These are phyloP conservation scores for Citrus reticulata DNA, from an alignment of 345 rosid genomes.

Conservation along the genomic window DNA sequence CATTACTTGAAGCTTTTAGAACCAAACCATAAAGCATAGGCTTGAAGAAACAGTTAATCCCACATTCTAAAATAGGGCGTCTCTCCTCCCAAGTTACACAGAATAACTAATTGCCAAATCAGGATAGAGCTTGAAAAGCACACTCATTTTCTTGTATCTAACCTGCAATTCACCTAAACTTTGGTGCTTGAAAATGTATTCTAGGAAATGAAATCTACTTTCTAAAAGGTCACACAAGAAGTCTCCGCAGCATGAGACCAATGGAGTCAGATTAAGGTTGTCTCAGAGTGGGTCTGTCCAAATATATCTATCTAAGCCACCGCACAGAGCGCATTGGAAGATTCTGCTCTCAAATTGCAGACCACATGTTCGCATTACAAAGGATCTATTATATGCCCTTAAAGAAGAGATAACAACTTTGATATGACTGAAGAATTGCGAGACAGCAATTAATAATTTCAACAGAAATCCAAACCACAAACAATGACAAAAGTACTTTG, in stretches of 20 bases:
- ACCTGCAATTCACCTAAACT: not conserved
- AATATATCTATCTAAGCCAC: not conserved
- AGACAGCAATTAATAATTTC: slow-evolving; percentile 20
- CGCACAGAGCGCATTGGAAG: not conserved
- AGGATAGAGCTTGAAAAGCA: too few species aligned
- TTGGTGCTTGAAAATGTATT: too few species aligned
- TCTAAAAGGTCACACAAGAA: not conserved
- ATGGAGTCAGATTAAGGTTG: slow-evolving; percentile 6
- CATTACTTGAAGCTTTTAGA: not conserved
- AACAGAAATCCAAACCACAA: slow-evolving; percentile 12
- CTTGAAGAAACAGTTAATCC: not conserved
- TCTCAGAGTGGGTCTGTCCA: slow-evolving; percentile 1
- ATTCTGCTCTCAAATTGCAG: not conserved
- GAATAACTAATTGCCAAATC: not conserved
- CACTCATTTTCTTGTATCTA: not conserved
- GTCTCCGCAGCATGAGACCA: not conserved
- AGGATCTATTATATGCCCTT: slow-evolving; percentile 1
- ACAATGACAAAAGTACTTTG: slow-evolving; percentile 20
- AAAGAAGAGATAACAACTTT: slow-evolving; percentile 14
- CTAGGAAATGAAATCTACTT: not conserved
- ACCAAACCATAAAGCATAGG: not conserved
- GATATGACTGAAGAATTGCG: slow-evolving; percentile 15
- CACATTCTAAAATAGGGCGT: too few species aligned
- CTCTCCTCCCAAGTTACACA: too few species aligned
- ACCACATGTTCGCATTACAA: slow-evolving; percentile 7